Base-by-base conservation (phyloP, 768 basidiomycete genomes). In the Termitomyces sp. region DNA sequence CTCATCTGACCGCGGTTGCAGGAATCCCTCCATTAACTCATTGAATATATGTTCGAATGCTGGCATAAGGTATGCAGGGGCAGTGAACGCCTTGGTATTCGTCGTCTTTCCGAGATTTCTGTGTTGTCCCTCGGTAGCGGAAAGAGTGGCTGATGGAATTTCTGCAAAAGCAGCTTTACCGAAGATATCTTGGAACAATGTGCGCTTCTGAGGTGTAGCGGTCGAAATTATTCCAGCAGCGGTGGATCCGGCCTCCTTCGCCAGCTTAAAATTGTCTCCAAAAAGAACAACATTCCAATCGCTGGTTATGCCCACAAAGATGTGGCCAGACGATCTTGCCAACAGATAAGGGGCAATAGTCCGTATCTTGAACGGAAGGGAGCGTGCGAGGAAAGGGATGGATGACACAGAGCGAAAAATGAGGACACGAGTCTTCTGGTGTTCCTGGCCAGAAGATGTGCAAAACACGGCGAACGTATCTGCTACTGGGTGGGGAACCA, bases 111-210 rank as follows among this genome's bases (percentile, higher is more conserved):
- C 55, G 28, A 20, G 23, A 46, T 59, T 50, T 36, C 47, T 14
- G 44, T 50, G 28, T 32, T 46, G 57, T 16, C 41, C n/a, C 8
- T 50, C 43, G 58, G 26, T 6, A 57, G n/a, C 62, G 55, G 28
- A 66, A 57, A 35, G 56, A 36, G 13, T 62, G 54, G 18, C 70
- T 62, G 36, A 61, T 35, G 74, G 68, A 6, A 67, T 44, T 43
- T 69, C 70, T 28, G 70, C 65, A 64, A 94, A 85, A 2, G 89
- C 88, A 47, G 91, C 83, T 59, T 82, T 77, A 41, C 95, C 95
- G 68, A 96, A 97, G 67, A 95, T 91, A 67, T 95, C 93, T 70
- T 93, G 89, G 74, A 95, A 93, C 7, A 97, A 75, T 8, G 91
- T 89, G 59, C 79, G 75, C 61, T 63, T 77, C 64, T 63, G 66